Evolutionary conservation across 208 protist genomes (phyloP).

Genomic region (Perkinsela sp.): DNA sequence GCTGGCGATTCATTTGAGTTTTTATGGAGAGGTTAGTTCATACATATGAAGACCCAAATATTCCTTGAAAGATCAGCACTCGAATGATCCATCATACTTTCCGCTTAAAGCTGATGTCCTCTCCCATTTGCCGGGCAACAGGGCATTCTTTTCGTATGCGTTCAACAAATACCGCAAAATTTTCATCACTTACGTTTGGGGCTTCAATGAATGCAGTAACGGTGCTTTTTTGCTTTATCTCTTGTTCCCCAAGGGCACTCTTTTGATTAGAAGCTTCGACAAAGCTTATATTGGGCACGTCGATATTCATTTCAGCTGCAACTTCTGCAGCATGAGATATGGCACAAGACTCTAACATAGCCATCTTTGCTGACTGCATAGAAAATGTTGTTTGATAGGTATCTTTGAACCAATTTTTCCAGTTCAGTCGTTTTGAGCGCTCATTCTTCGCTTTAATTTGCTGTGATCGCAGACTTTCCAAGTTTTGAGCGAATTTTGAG

Average conservation of each 20-base stretch:
- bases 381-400: neutral
- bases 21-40: too few relatives aligned
- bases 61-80: too few relatives aligned
- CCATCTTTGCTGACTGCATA: neutral
- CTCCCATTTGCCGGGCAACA: neutral
- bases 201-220: neutral
- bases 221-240: neutral
- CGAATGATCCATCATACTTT: too few relatives aligned
- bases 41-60: too few relatives aligned
- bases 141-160: neutral
- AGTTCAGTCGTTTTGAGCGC: neutral
- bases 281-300: neutral
- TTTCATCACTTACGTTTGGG: neutral
- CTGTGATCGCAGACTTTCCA: neutral
- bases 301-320: neutral
- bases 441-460: neutral
- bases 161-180: neutral
- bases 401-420: neutral
- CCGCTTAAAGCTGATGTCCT: neutral
- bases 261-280: neutral
- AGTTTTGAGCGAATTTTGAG: neutral
- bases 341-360: neutral
- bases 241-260: neutral
- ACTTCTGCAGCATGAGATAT: conserved; percentile 1
- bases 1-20: neutral